Conservation (phyloP, 768 basidiomycete species). For the Lactifluus volemus region DNA sequence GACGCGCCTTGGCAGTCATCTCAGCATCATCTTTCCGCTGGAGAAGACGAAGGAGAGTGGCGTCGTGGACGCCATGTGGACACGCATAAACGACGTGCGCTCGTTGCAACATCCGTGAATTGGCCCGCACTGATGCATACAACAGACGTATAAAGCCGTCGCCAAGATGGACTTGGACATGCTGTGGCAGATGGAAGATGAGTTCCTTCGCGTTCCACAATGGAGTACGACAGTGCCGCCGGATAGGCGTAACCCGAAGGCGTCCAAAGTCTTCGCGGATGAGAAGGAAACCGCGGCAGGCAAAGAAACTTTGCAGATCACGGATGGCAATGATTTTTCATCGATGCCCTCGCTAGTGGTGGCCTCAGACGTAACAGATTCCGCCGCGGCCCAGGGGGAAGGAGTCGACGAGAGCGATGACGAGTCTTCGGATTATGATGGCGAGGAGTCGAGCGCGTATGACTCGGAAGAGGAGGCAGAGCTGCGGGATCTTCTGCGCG, state of each 20-base stretch:
- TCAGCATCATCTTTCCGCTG: slow-evolving; percentile 51
- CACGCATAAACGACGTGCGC: slow-evolving; percentile 47
- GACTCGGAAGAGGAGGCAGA: slow-evolving; percentile 65
- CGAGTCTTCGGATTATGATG: slow-evolving; percentile 31
- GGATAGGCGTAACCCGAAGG: slow-evolving; percentile 24
- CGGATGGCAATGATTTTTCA: slow-evolving; percentile 36
- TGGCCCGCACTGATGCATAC: neutral
- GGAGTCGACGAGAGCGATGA: slow-evolving; percentile 31
- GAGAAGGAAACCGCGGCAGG: neutral
- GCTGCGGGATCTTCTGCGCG: slow-evolving; percentile 48
- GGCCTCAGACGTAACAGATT: slow-evolving; percentile 50
- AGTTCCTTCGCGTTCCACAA: slow-evolving; percentile 10
- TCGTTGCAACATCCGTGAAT: neutral
- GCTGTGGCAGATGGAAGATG: slow-evolving; percentile 15
- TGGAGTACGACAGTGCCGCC: slow-evolving; percentile 26
- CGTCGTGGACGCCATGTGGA: slow-evolving; percentile 58
- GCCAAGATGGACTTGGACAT: slow-evolving; percentile 6
- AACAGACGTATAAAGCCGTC: slow-evolving; percentile 8
- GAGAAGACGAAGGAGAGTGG: slow-evolving; percentile 41
- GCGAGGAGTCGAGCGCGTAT: slow-evolving; percentile 36
- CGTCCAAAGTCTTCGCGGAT: neutral
- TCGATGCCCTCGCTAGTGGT: slow-evolving; percentile 65
- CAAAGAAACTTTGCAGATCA: slow-evolving; percentile 37
- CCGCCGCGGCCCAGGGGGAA: slow-evolving; percentile 26
- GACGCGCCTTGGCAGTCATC: slow-evolving; percentile 38